phyloP scores from a whole-genome alignment of 306 rosid species.

The Oxytropis ochrocephala region DNA sequence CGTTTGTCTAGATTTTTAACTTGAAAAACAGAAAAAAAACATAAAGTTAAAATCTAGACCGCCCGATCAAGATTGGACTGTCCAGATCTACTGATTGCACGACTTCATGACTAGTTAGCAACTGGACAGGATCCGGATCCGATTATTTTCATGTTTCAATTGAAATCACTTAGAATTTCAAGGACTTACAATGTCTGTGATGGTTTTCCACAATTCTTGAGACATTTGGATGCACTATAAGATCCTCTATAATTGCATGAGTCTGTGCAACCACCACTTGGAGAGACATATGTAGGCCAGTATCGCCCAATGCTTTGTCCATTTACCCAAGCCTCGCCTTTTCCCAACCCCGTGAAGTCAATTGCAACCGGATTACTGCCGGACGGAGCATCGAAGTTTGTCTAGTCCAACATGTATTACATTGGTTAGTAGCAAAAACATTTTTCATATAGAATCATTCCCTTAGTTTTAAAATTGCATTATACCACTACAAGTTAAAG shows the following conservation, averaged over 20 bases:
- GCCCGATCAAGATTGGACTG: no score
- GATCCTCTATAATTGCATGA: conserved; percentile 69
- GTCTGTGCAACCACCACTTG: conserved; percentile 47
- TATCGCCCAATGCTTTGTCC: conserved; percentile 96
- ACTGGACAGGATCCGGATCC: no score
- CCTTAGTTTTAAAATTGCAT: background rate
- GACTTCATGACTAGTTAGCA: no score
- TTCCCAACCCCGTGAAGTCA: conserved; percentile 91
- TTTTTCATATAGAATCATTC: background rate
- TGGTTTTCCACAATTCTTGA: conserved; percentile 79
- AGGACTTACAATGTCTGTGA: conserved; percentile 68
- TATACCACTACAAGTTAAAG: background rate
- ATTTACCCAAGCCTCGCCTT: conserved; percentile 98
- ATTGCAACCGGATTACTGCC: conserved; percentile 79
- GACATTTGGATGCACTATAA: conserved; percentile 57
- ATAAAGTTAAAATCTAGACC: no score
- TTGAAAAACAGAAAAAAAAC: no score
- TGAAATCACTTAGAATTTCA: background rate
- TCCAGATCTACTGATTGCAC: no score
- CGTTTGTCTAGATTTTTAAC: no score
- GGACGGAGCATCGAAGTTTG: conserved; percentile 59
- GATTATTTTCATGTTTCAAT: conserved; percentile 7
- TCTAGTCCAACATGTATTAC: conserved; percentile 41
- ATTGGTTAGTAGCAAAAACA: conserved; percentile 21
- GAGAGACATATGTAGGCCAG: conserved; percentile 66